These are phyloP conservation scores for Iris macrosiphon DNA, from an alignment of 106 monocot genomes.

Conservation along the genomic window DNA sequence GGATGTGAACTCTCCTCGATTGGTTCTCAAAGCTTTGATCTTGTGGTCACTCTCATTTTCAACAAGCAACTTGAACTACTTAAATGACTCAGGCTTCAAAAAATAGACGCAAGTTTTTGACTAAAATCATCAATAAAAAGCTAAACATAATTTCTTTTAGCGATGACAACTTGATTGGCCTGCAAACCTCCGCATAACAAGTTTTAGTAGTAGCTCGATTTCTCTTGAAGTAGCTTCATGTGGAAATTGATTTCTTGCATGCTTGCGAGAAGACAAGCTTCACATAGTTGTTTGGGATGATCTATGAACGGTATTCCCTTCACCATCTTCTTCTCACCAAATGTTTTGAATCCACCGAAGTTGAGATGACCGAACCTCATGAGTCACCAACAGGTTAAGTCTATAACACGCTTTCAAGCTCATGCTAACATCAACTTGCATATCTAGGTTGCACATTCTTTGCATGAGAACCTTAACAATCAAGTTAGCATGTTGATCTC, in stretches of 20 bases:
- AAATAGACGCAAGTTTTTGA: neutral
- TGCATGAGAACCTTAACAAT: too few relatives aligned
- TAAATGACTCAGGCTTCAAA: slow-evolving; percentile 4
- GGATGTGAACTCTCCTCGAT: slow-evolving; percentile 8
- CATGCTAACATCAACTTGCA: too few relatives aligned
- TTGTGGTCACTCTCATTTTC: slow-evolving; percentile 5
- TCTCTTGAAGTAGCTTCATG: slow-evolving; percentile 5
- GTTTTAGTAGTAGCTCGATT: neutral
- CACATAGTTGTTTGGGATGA: slow-evolving; percentile 1
- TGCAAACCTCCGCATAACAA: slow-evolving; percentile 18
- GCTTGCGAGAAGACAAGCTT: slow-evolving; percentile 10
- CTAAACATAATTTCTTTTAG: slow-evolving; percentile 10
- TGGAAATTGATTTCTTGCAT: slow-evolving; percentile 1
- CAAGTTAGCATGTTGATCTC: too few relatives aligned
- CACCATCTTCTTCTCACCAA: neutral
- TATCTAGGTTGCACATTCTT: neutral
- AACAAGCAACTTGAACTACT: slow-evolving; percentile 6
- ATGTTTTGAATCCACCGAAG: neutral
- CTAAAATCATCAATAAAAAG: neutral
- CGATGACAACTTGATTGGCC: slow-evolving; percentile 1
- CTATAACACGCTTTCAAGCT: too few relatives aligned
- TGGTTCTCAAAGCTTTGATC: slow-evolving; percentile 6
- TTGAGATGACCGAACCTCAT: neutral
- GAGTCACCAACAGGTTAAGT: neutral
- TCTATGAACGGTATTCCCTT: neutral